These are phyloP conservation scores for Naegleria fowleri DNA, from an alignment of 208 protist species.

Conservation along the genomic window DNA sequence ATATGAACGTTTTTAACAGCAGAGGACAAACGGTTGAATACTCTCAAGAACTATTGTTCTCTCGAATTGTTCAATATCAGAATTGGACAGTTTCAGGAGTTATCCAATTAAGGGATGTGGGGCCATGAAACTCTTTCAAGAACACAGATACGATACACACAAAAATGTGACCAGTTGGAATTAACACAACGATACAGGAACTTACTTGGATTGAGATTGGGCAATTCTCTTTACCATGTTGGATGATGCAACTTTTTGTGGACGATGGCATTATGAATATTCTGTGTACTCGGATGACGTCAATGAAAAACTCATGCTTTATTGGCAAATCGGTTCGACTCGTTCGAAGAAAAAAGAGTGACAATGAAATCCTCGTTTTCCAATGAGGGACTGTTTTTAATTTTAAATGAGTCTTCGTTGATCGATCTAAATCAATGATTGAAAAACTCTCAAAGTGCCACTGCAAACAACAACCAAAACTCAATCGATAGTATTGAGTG, in stretches of 20 bases:
- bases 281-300: neutral
- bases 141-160: neutral
- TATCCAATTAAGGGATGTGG: conserved; percentile 13
- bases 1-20: neutral
- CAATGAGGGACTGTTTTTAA: conserved; percentile 5
- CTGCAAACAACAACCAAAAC: too few relatives aligned
- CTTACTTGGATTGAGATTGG: conserved; percentile 5
- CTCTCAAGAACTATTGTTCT: neutral
- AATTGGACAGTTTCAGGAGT: neutral
- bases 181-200: neutral
- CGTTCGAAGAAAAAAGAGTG: neutral
- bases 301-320: neutral
- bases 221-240: neutral
- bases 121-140: neutral
- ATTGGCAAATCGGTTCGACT: neutral
- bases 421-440: conserved; percentile 1
- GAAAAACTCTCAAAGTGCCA: too few relatives aligned
- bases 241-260: neutral
- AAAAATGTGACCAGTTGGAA: neutral
- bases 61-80: neutral
- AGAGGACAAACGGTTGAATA: neutral
- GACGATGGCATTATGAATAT: neutral
- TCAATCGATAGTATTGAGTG: neutral
- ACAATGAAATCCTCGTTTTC: neutral
- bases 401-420: neutral